phyloP scores from a whole-genome alignment of 208 protist genomes.

The Balamuthia mandrillaris region DNA sequence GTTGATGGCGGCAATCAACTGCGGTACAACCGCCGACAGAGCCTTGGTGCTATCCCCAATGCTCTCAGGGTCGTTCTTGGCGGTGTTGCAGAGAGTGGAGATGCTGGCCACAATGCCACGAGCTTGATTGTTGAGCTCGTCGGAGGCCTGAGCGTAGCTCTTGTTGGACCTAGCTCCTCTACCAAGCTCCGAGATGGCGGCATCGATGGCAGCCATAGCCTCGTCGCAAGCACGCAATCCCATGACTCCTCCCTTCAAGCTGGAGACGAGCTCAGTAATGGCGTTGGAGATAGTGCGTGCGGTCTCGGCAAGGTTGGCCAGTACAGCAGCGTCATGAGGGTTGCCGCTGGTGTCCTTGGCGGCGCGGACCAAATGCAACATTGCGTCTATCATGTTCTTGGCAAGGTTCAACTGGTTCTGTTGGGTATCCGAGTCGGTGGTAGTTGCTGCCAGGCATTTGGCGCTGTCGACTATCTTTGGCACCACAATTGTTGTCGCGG shows the following conservation, averaged over 20 bases:
- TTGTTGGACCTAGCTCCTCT: constrained; percentile 48
- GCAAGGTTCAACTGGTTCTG: constrained; percentile 49
- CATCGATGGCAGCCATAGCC: constrained; percentile 45
- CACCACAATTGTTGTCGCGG: constrained; percentile 46
- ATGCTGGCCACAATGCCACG: too few relatives aligned
- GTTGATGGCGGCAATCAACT: constrained; percentile 16
- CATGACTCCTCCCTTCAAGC: constrained; percentile 61
- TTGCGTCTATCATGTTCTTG: constrained; percentile 59
- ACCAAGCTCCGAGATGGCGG: constrained; percentile 45
- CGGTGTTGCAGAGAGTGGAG: too few relatives aligned
- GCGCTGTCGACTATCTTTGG: constrained; percentile 54
- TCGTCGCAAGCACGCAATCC: constrained; percentile 60
- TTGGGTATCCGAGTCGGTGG: constrained; percentile 50
- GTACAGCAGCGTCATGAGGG: constrained; percentile 40
- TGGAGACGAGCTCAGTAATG: constrained; percentile 55
- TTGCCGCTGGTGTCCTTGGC: constrained; percentile 28
- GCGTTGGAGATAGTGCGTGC: constrained; percentile 49
- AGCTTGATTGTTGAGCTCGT: too few relatives aligned
- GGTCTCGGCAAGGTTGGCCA: constrained; percentile 19
- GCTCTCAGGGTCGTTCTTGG: constrained; percentile 1
- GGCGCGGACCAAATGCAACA: constrained; percentile 53
- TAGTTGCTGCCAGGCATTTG: constrained; percentile 56
- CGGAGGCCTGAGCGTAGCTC: constrained; percentile 44
- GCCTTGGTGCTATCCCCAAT: constrained; percentile 25
- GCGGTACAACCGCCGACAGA: constrained; percentile 20